These are phyloP conservation scores for Massariosphaeria phaeospora DNA, from an alignment of 495 filamentous ascomycete species.

Conservation along the genomic window DNA sequence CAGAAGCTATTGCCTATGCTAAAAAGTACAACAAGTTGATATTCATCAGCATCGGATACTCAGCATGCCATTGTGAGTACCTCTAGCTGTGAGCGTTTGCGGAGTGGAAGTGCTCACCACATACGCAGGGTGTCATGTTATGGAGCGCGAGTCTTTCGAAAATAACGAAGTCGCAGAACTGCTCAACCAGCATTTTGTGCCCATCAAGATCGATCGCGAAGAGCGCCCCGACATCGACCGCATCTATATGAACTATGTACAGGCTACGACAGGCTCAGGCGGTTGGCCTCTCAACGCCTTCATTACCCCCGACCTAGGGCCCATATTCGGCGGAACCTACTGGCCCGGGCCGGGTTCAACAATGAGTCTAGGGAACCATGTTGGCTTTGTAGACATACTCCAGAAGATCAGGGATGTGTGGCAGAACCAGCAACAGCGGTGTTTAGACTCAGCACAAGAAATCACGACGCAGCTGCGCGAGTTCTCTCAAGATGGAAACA, in stretches of 20 bases:
- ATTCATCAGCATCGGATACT: slow-evolving; percentile 93
- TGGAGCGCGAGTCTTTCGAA: slow-evolving; percentile 90
- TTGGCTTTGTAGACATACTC: slow-evolving; percentile 74
- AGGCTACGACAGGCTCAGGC: slow-evolving; percentile 85
- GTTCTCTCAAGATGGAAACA: slow-evolving; percentile 81
- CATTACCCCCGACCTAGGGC: slow-evolving; percentile 85
- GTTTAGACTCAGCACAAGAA: slow-evolving; percentile 73
- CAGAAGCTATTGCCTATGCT: slow-evolving; percentile 70
- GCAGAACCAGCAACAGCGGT: slow-evolving; percentile 75
- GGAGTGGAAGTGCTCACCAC: background rate
- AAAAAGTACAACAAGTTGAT: slow-evolving; percentile 75
- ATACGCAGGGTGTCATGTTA: slow-evolving; percentile 75
- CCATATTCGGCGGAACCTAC: slow-evolving; percentile 94
- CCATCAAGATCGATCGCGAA: slow-evolving; percentile 89
- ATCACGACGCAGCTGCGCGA: slow-evolving; percentile 74
- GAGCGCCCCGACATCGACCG: slow-evolving; percentile 93
- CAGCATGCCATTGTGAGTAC: slow-evolving; percentile 83
- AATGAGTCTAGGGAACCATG: slow-evolving; percentile 48
- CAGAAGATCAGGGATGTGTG: slow-evolving; percentile 77
- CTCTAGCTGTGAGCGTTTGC: background rate
- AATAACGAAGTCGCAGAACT: slow-evolving; percentile 72
- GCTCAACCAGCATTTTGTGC: slow-evolving; percentile 83
- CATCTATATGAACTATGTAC: slow-evolving; percentile 97
- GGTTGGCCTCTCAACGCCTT: slow-evolving; percentile 98
- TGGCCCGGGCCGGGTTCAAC: slow-evolving; percentile 74